These are phyloP conservation scores for Lasiosphaeria hispida DNA, from an alignment of 495 filamentous ascomycete genomes.

Conservation along the genomic window DNA sequence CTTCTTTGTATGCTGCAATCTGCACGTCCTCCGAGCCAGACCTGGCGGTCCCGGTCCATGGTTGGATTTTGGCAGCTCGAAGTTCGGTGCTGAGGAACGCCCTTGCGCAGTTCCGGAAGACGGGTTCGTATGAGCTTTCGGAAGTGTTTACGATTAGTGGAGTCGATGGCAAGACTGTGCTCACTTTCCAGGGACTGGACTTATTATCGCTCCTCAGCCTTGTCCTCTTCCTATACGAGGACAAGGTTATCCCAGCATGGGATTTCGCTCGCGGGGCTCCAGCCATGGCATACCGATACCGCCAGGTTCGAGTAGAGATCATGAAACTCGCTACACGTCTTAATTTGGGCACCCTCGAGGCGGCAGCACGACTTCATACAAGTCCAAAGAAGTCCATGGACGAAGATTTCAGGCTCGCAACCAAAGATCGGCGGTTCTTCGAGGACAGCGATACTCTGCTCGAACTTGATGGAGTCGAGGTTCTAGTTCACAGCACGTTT, in stretches of 20 bases:
- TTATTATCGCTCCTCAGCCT: conserved; percentile 75
- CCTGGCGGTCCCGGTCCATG: conserved; percentile 73
- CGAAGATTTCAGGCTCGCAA: conserved; percentile 63
- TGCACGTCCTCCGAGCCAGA: conserved; percentile 60
- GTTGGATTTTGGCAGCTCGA: conserved; percentile 71
- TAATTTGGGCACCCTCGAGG: conserved; percentile 65
- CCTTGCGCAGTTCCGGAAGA: conserved; percentile 50
- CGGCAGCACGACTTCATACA: conserved; percentile 70
- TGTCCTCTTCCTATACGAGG: conserved; percentile 76
- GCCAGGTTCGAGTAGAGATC: conserved; percentile 74
- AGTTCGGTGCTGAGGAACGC: conserved; percentile 65
- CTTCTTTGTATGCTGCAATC: conserved; percentile 45
- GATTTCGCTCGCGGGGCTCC: conserved; percentile 62
- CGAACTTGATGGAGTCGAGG: conserved; percentile 64
- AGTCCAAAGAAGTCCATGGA: conserved; percentile 61
- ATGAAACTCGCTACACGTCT: conserved; percentile 74
- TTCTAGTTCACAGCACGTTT: conserved; percentile 71
- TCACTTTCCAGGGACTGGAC: conserved; percentile 67
- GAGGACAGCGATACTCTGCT: conserved; percentile 72
- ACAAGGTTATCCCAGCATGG: conserved; percentile 81
- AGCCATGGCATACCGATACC: conserved; percentile 64
- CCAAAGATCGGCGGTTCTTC: conserved; percentile 66
- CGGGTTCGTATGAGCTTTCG: conserved; percentile 31
- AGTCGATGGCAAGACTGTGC: conserved; percentile 45
- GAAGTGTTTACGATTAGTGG: conserved; percentile 62